These are phyloP conservation scores for Alternaria novae-zelandiae DNA, from an alignment of 2,329 filamentous ascomycete genomes.

Conservation along the genomic window DNA sequence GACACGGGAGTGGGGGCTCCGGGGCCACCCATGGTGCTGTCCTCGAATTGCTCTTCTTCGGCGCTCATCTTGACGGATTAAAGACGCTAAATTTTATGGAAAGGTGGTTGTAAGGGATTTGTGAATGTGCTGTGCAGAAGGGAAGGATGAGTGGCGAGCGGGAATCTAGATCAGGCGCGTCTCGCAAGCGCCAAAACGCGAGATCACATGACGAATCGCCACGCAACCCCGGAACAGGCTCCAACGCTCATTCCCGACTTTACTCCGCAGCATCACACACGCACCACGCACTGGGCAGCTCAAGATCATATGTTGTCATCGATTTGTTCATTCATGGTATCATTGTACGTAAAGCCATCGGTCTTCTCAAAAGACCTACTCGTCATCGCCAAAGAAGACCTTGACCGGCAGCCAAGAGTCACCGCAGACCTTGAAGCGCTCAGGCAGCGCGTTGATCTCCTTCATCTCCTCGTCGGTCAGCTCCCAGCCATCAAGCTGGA, in stretches of 20 bases:
- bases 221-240: neutral
- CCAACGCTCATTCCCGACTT: neutral
- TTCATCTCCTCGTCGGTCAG: constrained; percentile 75
- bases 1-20: constrained; percentile 91
- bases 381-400: constrained; percentile 85
- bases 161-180: constrained; percentile 12
- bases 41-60: constrained; percentile 70
- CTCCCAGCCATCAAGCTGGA: constrained; percentile 73
- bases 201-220: constrained; percentile 27
- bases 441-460: constrained; percentile 69
- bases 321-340: constrained; percentile 17
- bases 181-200: constrained; percentile 33
- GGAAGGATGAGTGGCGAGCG: constrained; percentile 18
- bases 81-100: neutral
- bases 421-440: constrained; percentile 75
- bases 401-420: constrained; percentile 76
- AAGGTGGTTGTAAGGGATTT: neutral
- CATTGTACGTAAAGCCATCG: constrained; percentile 5
- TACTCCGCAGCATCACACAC: neutral
- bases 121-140: constrained; percentile 5
- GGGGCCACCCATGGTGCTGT: constrained; percentile 73
- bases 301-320: neutral
- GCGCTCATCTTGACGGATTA: constrained; percentile 51
- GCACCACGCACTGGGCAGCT: neutral
- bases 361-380: constrained; percentile 54